Evolutionary conservation across 805 yeast species (phyloP), one percentile per base, ranked within the genome.

Genomic region (Wickerhamiella lipophila): DNA sequence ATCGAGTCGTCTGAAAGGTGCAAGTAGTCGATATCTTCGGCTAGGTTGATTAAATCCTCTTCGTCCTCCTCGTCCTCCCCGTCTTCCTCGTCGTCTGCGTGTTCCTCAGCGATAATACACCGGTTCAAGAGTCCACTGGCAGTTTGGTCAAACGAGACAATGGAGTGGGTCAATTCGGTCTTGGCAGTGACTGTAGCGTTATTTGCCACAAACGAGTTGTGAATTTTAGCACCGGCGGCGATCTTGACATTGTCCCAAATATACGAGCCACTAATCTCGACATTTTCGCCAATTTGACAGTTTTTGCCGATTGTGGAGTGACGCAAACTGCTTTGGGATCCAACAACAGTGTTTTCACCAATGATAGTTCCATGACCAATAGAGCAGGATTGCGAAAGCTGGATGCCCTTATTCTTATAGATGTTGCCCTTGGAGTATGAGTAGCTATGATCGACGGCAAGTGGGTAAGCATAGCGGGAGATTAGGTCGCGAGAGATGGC

Each of bases 381-480:
- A 55, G 77, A 78, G 67, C 96, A 87, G n/a, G 92, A 81, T 61
- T 89, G 96, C 0, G 96, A 95, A 55, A 89, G 71, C 7, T 86
- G 78, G n/a, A 89, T 89, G 55, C 80, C 82, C 34, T 77, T 76
- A 61, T 88, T 96, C 65, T 87, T 87, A 65, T 92, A 92, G 47
- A 89, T 76, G 64, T 92, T 94, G 48, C 84, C 82, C 46, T 81
- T 74, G 58, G 82, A 94, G 64, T 86, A 86, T 2, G 79, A 68
- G 62, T 84, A 92, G 19, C 43, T 40, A 25, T 74, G 77, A 63
- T 89, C 88, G 2, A 95, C 89, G 15, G 81, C 85, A 49, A 89
- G 69, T 22, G 98, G 98, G 60, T 86, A 89, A 52, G 89, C 75
- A 85, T 95, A 92, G 61, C 97, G 78, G 19, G 87, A 86, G 48